Conservation (phyloP, 2,329 filamentous ascomycete species). For the Fusarium sp. region DNA sequence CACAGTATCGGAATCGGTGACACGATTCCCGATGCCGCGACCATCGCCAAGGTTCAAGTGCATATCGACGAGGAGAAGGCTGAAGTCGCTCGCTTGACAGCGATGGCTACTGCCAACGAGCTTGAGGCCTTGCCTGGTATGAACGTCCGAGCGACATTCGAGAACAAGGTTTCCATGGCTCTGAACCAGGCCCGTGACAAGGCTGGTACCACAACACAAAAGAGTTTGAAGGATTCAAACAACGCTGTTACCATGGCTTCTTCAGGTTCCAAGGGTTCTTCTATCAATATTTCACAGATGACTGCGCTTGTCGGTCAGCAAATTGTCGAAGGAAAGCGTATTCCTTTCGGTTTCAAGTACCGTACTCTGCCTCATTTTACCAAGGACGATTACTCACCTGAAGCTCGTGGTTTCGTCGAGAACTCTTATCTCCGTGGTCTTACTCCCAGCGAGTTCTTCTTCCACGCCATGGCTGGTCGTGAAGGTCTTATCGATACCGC, state of each 20-base stretch:
- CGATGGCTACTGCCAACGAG: constrained; percentile 82
- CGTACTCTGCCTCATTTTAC: constrained; percentile 97
- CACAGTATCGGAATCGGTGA: constrained; percentile 99
- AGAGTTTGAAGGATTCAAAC: constrained; percentile 94
- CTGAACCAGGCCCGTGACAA: constrained; percentile 96
- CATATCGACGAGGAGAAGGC: constrained; percentile 85
- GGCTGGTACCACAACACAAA: constrained; percentile 91
- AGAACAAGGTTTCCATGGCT: constrained; percentile 94
- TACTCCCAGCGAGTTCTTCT: constrained; percentile 97
- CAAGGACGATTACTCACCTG: constrained; percentile 98
- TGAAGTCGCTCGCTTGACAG: constrained; percentile 80
- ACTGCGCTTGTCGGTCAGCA: constrained; percentile 97
- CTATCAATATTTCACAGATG: constrained; percentile 99
- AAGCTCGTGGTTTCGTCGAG: constrained; percentile 96
- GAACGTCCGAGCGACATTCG: constrained; percentile 98
- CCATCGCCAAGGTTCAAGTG: constrained; percentile 84
- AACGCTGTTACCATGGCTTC: constrained; percentile 96
- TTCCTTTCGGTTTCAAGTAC: constrained; percentile 99
- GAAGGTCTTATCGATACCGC: constrained; percentile 99
- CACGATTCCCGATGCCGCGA: constrained; percentile 89
- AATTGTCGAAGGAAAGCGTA: constrained; percentile 97
- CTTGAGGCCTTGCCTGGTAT: constrained; percentile 96
- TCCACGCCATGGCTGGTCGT: constrained; percentile 99
- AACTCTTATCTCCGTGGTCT: constrained; percentile 97
- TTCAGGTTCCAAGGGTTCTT: constrained; percentile 97